phyloP scores from a whole-genome alignment of 176 grass and related monocot genomes.

The Aegilops umbellulata region DNA sequence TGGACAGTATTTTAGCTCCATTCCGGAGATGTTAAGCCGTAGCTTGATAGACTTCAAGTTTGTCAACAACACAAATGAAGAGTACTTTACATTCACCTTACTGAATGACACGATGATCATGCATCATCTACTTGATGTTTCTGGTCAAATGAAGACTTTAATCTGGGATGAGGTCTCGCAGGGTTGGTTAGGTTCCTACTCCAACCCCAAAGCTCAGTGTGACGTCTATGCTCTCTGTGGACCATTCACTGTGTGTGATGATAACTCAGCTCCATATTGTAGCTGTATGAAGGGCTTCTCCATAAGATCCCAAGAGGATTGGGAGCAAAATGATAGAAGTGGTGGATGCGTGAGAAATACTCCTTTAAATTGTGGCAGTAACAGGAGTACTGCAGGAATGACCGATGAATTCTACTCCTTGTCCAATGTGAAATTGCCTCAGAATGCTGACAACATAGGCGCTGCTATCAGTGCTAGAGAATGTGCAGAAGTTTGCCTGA shows the following conservation, averaged over 20 bases:
- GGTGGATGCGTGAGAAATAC: constrained; percentile 46
- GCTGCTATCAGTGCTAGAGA: constrained; percentile 27
- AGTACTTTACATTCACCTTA: constrained; percentile 29
- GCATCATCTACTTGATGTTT: constrained; percentile 17
- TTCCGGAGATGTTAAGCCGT: not conserved
- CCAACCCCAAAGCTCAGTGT: constrained; percentile 28
- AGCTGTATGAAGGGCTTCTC: constrained; percentile 50
- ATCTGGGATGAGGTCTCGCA: constrained; percentile 27
- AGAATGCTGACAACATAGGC: constrained; percentile 2
- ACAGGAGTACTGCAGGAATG: not conserved
- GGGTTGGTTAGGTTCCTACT: constrained; percentile 28
- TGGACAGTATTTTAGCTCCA: constrained; percentile 37
- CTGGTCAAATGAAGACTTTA: constrained; percentile 25
- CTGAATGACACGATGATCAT: constrained; percentile 18
- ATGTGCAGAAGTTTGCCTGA: constrained; percentile 38
- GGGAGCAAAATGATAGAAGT: constrained; percentile 40
- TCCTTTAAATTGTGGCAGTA: constrained; percentile 27
- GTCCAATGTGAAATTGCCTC: constrained; percentile 11
- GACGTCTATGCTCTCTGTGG: constrained; percentile 45
- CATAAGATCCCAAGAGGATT: constrained; percentile 24
- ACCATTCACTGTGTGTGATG: constrained; percentile 38
- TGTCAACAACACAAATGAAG: constrained; percentile 16
- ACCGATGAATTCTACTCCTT: constrained; percentile 48
- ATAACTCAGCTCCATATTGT: constrained; percentile 19
- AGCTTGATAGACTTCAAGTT: constrained; percentile 11